Conservation (phyloP, 306 rosid species). For the Citrullus colocynthis region DNA sequence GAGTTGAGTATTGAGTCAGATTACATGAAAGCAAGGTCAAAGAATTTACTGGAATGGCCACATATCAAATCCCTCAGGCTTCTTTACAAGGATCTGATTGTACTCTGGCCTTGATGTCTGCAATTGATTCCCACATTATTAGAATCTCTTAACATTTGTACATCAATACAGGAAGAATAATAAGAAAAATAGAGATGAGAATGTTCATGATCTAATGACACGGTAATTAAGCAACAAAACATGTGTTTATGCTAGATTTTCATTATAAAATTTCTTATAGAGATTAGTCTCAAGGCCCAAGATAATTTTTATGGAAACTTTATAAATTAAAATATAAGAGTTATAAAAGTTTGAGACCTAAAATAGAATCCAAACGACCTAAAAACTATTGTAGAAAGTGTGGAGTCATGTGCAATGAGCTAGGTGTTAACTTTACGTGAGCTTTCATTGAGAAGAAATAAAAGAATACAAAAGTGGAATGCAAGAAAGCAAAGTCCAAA, state of each 20-base stretch:
- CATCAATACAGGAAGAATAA: neutral
- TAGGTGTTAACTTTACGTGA: neutral
- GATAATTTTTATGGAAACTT: neutral
- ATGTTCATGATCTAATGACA: neutral
- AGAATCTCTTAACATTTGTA: neutral
- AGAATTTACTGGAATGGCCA: constrained; percentile 40
- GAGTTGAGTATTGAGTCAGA: neutral
- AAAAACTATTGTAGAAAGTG: neutral
- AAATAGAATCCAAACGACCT: neutral
- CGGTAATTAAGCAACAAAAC: neutral
- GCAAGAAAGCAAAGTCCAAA: neutral
- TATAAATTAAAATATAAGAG: neutral
- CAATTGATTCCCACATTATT: constrained; percentile 13
- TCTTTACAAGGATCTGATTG: constrained; percentile 73
- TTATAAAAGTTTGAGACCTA: neutral
- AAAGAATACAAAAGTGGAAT: neutral
- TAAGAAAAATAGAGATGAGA: neutral
- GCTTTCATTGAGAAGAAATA: too few species aligned
- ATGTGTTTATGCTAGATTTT: neutral
- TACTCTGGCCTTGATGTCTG: constrained; percentile 94
- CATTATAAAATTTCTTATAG: neutral
- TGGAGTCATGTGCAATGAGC: neutral
- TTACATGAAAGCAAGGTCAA: neutral
- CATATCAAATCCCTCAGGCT: constrained; percentile 44
- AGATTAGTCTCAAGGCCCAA: neutral